These are phyloP conservation scores for Scheffersomyces coipomensis DNA, from an alignment of 805 yeast species.

Conservation along the genomic window DNA sequence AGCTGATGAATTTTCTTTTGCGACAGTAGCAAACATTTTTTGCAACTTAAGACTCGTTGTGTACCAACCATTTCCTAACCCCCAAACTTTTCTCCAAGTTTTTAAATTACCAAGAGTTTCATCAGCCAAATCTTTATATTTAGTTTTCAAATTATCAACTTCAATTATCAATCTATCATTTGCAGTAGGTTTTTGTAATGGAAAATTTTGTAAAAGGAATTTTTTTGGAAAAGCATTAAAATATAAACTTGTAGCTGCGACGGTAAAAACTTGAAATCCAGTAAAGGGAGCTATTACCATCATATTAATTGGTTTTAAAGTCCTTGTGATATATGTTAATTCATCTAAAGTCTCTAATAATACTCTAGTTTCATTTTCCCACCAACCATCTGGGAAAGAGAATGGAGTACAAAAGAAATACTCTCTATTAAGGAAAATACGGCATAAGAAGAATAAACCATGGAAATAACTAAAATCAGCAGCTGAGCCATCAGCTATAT, in stretches of 20 bases:
- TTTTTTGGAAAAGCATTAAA: conserved; percentile 24
- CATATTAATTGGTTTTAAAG: conserved; percentile 16
- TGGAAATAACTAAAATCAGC: conserved; percentile 35
- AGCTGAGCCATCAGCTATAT: conserved; percentile 25
- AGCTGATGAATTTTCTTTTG: conserved; percentile 7
- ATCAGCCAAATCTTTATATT: conserved; percentile 18
- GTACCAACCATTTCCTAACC: conserved; percentile 28
- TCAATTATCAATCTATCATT: conserved; percentile 1
- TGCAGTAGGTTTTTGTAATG: conserved; percentile 3
- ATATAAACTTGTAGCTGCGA: conserved; percentile 31
- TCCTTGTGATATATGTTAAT: conserved; percentile 18
- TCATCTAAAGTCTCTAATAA: conserved; percentile 20
- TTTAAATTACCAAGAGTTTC: conserved; percentile 19
- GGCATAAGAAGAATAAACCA: conserved; percentile 26
- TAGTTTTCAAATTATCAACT: conserved; percentile 11
- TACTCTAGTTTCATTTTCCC: conserved; percentile 16
- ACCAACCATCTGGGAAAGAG: conserved; percentile 27
- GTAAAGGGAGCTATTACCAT: conserved; percentile 39
- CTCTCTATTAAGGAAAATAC: conserved; percentile 34
- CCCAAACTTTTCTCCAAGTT: conserved; percentile 29
- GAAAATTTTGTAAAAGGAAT: conserved; percentile 6
- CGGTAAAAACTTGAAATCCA: conserved; percentile 35
- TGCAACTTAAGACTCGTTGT: conserved; percentile 22
- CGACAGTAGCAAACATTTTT: conserved; percentile 15
- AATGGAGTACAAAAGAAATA: conserved; percentile 32